Conservation (phyloP, 352 stramenopile genomes). For the Blastocystis sp. region DNA sequence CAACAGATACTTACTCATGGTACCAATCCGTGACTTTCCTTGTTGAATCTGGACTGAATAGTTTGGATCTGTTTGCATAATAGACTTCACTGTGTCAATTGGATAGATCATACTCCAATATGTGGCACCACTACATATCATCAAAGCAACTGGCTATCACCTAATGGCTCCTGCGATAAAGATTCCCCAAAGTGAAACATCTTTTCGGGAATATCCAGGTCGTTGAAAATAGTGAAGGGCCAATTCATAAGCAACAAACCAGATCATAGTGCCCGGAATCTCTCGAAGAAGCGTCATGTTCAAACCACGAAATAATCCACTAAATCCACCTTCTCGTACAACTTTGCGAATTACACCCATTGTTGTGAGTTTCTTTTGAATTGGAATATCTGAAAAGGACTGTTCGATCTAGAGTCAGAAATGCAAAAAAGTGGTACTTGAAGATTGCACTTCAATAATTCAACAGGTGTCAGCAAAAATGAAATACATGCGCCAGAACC, state of each 20-base stretch:
- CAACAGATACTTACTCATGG: not conserved
- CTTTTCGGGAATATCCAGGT: not conserved
- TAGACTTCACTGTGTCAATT: slow-evolving; percentile 63
- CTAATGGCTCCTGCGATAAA: slow-evolving; percentile 18
- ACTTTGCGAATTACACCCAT: slow-evolving; percentile 51
- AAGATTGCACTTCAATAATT: slow-evolving; percentile 36
- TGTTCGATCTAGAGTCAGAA: slow-evolving; percentile 9
- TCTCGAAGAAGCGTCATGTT: slow-evolving; percentile 23
- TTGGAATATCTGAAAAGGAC: not conserved
- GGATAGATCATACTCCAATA: slow-evolving; percentile 60
- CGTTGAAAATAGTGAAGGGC: not conserved
- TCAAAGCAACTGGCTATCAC: not conserved
- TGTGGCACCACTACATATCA: not conserved
- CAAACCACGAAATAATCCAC: slow-evolving; percentile 16
- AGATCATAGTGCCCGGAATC: slow-evolving; percentile 31
- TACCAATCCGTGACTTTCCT: not conserved
- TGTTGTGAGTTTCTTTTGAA: not conserved
- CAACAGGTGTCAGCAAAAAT: slow-evolving; percentile 46
- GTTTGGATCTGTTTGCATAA: slow-evolving; percentile 17
- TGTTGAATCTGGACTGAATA: not conserved
- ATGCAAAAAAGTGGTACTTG: not conserved
- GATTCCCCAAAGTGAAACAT: not conserved
- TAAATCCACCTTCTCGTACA: not conserved
- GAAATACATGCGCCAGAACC: slow-evolving; percentile 40
- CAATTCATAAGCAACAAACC: slow-evolving; percentile 41